These are phyloP conservation scores for Candida neerlandica DNA, from an alignment of 1,139 yeast species.

Conservation along the genomic window DNA sequence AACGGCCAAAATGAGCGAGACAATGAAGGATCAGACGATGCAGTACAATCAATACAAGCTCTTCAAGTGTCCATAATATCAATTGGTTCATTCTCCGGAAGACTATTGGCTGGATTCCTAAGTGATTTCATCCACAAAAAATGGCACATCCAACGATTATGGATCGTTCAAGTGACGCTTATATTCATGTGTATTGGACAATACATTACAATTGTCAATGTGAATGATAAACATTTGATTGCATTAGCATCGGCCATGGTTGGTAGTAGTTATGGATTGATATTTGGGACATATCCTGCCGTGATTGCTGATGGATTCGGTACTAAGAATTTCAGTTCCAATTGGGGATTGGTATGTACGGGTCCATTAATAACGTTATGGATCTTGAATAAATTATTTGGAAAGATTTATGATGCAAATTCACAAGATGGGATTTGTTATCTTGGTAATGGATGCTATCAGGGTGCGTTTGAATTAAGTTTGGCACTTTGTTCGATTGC, in stretches of 20 bases:
- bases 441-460: constrained; percentile 41
- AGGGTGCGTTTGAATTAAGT: constrained; percentile 36
- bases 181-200: constrained; percentile 34
- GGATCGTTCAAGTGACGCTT: constrained; percentile 39
- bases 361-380: constrained; percentile 42
- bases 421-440: constrained; percentile 38
- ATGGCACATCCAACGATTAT: constrained; percentile 39
- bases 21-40: constrained; percentile 22
- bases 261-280: constrained; percentile 45
- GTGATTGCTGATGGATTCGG: constrained; percentile 50
- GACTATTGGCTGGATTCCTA: constrained; percentile 39
- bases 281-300: constrained; percentile 50
- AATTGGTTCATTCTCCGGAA: constrained; percentile 42
- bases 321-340: constrained; percentile 42
- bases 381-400: constrained; percentile 43
- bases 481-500: constrained; percentile 27
- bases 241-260: constrained; percentile 35
- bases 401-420: constrained; percentile 39
- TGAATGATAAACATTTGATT: constrained; percentile 28
- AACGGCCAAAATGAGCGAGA: constrained; percentile 10
- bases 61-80: constrained; percentile 48
- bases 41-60: constrained; percentile 38
- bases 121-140: constrained; percentile 41
- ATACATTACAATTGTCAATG: constrained; percentile 30
- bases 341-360: constrained; percentile 50